These are phyloP conservation scores for Globisporangium emineosum DNA, from an alignment of 352 stramenopile species.

Conservation along the genomic window DNA sequence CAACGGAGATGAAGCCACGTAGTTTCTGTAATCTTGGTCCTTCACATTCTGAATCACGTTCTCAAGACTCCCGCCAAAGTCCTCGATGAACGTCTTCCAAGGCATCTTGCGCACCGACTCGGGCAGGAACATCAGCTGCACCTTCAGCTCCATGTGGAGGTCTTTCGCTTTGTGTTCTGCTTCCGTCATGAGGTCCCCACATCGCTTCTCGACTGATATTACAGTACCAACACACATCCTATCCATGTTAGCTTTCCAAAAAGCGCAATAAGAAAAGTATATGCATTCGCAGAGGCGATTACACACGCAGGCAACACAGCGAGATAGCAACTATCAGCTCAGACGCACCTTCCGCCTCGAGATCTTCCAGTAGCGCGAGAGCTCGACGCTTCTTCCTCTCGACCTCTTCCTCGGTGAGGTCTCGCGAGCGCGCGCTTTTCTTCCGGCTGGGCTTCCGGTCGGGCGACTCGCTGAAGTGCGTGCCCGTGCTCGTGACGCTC, in stretches of 20 bases:
- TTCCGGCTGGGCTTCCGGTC: conserved; percentile 30
- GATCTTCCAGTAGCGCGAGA: conserved; percentile 45
- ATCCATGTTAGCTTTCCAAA: neutral
- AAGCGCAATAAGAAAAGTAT: neutral
- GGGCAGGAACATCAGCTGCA: conserved; percentile 75
- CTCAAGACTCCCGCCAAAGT: conserved; percentile 69
- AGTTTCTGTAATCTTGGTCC: conserved; percentile 22
- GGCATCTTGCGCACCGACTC: conserved; percentile 71
- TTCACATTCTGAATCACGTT: conserved; percentile 69
- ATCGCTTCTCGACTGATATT: conserved; percentile 59
- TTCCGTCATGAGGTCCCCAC: conserved; percentile 45
- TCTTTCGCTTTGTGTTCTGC: conserved; percentile 58
- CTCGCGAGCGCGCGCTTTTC: conserved; percentile 26
- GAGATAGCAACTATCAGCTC: neutral
- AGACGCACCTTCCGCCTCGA: conserved; percentile 56
- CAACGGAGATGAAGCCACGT: conserved; percentile 40
- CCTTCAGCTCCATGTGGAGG: conserved; percentile 69
- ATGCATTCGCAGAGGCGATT: too few relatives aligned
- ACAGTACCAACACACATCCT: neutral
- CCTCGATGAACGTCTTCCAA: conserved; percentile 78
- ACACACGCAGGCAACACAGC: neutral
- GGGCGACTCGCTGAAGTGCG: conserved; percentile 30
- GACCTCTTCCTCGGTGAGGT: conserved; percentile 8
- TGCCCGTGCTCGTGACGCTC: conserved; percentile 23
- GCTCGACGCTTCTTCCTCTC: conserved; percentile 47